Percentiles rank a stretch among this genome's conserved stretches.
Evolutionary conservation across 495 filamentous ascomycete species (phyloP).

Genomic region (Lasiosphaeriaceae sp.): DNA sequence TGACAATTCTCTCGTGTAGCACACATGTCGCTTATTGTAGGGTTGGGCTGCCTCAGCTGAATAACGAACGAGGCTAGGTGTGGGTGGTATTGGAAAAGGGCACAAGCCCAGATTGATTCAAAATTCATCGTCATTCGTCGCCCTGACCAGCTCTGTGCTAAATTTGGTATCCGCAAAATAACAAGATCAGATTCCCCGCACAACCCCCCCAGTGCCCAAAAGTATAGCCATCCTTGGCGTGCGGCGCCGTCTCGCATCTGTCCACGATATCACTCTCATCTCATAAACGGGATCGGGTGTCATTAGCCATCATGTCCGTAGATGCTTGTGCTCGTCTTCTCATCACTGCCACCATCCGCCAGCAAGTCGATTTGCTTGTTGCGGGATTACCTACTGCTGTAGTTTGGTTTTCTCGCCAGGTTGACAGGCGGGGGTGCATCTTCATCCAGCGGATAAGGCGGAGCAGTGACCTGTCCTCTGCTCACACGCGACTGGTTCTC

Average conservation of each 20-base stretch:
- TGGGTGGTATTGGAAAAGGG: neutral
- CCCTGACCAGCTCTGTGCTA: conserved; percentile 1
- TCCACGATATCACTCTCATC: neutral
- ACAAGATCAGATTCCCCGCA: neutral
- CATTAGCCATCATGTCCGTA: neutral
- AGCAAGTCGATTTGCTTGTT: neutral
- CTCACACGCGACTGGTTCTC: conserved; percentile 27
- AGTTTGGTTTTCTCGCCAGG: conserved; percentile 80
- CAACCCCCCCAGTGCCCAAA: neutral
- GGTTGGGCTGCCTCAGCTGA: too few relatives aligned
- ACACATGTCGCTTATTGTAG: too few relatives aligned
- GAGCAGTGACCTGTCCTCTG: conserved; percentile 16
- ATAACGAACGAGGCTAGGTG: neutral
- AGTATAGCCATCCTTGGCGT: neutral
- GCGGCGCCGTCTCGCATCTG: neutral
- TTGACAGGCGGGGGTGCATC: conserved; percentile 81
- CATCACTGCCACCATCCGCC: conserved; percentile 6
- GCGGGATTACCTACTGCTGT: conserved; percentile 48
- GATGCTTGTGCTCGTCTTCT: neutral
- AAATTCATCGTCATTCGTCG: conserved; percentile 1
- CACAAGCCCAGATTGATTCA: neutral
- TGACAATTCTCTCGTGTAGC: too few relatives aligned
- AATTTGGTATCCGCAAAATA: conserved; percentile 7
- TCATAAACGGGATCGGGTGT: neutral
- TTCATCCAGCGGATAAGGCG: conserved; percentile 76